Evolutionary conservation across 2,329 filamentous ascomycete species (phyloP).

Genomic region (Fusarium sp.): DNA sequence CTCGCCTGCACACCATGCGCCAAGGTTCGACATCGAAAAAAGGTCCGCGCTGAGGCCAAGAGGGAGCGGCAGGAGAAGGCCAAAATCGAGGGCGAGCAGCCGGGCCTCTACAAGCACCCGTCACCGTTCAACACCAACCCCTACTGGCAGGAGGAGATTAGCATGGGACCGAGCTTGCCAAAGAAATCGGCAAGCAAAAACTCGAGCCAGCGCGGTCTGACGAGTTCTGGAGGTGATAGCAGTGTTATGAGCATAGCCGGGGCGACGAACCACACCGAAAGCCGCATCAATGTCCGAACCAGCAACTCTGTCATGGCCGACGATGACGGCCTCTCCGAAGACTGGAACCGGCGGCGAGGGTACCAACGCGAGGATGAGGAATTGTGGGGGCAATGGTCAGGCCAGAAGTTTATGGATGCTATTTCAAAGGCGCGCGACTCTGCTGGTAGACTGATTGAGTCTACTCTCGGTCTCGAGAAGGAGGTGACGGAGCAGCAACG

Average conservation of each 20-base stretch:
- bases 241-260: constrained; percentile 58
- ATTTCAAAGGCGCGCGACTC: constrained; percentile 72
- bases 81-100: constrained; percentile 77
- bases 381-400: constrained; percentile 80
- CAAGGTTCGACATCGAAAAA: constrained; percentile 78
- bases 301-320: constrained; percentile 55
- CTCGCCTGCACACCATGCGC: constrained; percentile 85
- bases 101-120: constrained; percentile 83
- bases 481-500: constrained; percentile 67
- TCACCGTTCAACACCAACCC: constrained; percentile 89
- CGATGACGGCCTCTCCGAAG: constrained; percentile 58
- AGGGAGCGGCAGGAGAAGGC: constrained; percentile 77
- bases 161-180: constrained; percentile 82
- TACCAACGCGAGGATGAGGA: constrained; percentile 93
- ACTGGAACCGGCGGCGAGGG: constrained; percentile 80
- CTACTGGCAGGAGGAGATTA: constrained; percentile 91
- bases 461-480: constrained; percentile 67
- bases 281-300: constrained; percentile 53
- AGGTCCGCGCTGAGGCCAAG: constrained; percentile 79
- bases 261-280: constrained; percentile 57
- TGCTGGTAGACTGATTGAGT: constrained; percentile 69
- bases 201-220: constrained; percentile 72
- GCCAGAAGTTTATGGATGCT: constrained; percentile 71
- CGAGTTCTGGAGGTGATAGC: constrained; percentile 71
- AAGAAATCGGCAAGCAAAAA: constrained; percentile 73